A percentile compares a stretch with the other conserved stretches of the same genome.
Conservation (phyloP, 2,329 filamentous ascomycete species). For the Alternaria sp. region DNA sequence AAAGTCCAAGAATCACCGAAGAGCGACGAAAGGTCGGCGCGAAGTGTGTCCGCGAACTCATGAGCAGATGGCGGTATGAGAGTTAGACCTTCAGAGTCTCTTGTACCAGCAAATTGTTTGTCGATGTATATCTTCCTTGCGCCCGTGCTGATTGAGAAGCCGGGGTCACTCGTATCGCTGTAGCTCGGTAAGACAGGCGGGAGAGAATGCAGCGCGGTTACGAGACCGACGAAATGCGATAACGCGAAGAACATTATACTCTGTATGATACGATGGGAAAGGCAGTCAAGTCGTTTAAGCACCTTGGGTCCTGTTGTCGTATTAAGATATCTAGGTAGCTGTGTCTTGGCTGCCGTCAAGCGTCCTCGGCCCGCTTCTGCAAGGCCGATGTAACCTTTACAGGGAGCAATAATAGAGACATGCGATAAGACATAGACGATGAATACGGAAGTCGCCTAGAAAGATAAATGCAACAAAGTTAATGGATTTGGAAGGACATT, state of each 20-base stretch:
- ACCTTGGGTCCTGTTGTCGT: neutral
- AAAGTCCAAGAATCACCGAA: conserved; percentile 56
- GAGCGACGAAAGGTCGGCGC: conserved; percentile 54
- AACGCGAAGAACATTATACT: conserved; percentile 1
- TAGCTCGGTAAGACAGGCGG: conserved; percentile 47
- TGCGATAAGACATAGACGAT: neutral
- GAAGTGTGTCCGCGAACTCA: conserved; percentile 60
- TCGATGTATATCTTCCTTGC: conserved; percentile 55
- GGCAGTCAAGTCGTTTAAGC: neutral
- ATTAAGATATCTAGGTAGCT: conserved; percentile 6
- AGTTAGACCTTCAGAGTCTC: conserved; percentile 58
- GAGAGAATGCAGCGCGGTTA: conserved; percentile 49
- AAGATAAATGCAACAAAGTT: neutral
- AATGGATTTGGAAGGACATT: neutral
- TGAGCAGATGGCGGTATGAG: conserved; percentile 60
- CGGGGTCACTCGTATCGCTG: conserved; percentile 16
- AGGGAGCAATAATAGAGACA: neutral
- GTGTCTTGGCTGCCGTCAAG: conserved; percentile 9
- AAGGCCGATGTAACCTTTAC: conserved; percentile 19
- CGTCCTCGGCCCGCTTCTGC: conserved; percentile 15
- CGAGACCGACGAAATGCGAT: neutral
- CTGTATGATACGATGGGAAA: neutral
- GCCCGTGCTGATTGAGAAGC: conserved; percentile 33
- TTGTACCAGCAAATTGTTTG: conserved; percentile 47
- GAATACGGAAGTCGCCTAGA: neutral